Base-by-base conservation (phyloP, 176 grass and related monocot species). In the Puccinellia tenuiflora region DNA sequence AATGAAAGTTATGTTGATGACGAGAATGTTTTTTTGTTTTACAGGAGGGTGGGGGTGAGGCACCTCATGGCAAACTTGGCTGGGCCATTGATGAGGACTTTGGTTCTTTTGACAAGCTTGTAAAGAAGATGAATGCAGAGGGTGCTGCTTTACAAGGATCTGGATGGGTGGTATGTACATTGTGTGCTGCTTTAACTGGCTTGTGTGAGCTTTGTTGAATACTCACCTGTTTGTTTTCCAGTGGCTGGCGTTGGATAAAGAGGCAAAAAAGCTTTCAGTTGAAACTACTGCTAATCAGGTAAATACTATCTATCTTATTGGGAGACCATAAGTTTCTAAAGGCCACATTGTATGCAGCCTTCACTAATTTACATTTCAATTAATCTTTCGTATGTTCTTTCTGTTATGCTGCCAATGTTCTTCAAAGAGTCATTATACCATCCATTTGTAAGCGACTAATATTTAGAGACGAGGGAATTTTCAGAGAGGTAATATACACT, bases 281-380 rank as follows among this genome's bases (percentile, higher is more conserved):
- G 91, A 99, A 89, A 99, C 96, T 62, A 99, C 93, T 79, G 87
- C 89, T 81, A 99, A 99, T 85, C 96, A 99, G 89, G 96, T 99
- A 84, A 83, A 83, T 59, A 29, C 79, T 85, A 35, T 76, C 74
- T 30, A 54, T 65, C 70, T 65, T 67, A 79, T 33, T 24, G 59
- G 22, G n/a, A 29, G 16, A 48, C 66, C 37, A 50, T 70, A 65
- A 5, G 66, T 17, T 83, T 51, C 24, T 50, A 54, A 11, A 57
- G 16, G 24, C 38, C 0, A 56, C 6, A 1, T 45, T 62, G 45
- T 40, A n/a, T 30, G 37, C n/a, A 79, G 4, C 57, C 38, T 74
- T 73, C 16, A 67, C 39, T 57, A n/a, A 29, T 75, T 64, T 70
- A 83, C 5, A 34, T 6, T 53, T 66, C 20, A 35, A 17, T 55